Evolutionary conservation across 768 basidiomycete genomes (phyloP), one percentile per base, ranked within the genome.

Genomic region (Collybia nuda): DNA sequence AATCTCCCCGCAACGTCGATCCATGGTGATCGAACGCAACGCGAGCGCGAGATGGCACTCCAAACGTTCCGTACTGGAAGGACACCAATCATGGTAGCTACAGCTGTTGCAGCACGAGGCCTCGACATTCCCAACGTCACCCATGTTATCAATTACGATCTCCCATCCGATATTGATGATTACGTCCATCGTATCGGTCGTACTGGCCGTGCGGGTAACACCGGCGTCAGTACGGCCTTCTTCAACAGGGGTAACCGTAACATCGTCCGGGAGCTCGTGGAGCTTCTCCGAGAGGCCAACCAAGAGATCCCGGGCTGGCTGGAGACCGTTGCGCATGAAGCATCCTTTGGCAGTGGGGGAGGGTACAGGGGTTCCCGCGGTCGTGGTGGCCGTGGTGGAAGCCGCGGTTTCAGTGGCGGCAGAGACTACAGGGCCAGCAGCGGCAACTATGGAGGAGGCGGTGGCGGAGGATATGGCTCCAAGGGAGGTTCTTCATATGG

Each of bases 101-200:
- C 97, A 12, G 97, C 97, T 45, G 97, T 99, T 50, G 97, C 97
- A 28, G 97, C 97, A 50, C 93, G 97, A 76, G 97, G 97, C 64
- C 84, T 99, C 59, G 97, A 99, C 72, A 98, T 99, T 61, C 97
- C 97, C 55, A 97, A 99, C 69, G 97, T 99, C 64, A 97, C 91
- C 14, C 97, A 98, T 67, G 97, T 99, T 63, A 80, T 98, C 76
- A 96, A 98, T 70, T 98, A 98, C 70, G 97, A 98, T 67, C 78
- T 99, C 5, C 97, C 97, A 11, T 89, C 89, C 53, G 97, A 98
- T 72, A 95, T 99, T 56, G 97, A 98, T 64, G 97, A 99, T 70
- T 99, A 98, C 71, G 95, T 98, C 40, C 95, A 98, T 67, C 94
- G 93, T 63, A 96, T 95, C 61, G 93, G 93, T 77, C 90, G 94